Evolutionary conservation across 139 green algal genomes (phyloP), one percentile per base, ranked within the genome.

Genomic region (Ostreobium quekettii): DNA sequence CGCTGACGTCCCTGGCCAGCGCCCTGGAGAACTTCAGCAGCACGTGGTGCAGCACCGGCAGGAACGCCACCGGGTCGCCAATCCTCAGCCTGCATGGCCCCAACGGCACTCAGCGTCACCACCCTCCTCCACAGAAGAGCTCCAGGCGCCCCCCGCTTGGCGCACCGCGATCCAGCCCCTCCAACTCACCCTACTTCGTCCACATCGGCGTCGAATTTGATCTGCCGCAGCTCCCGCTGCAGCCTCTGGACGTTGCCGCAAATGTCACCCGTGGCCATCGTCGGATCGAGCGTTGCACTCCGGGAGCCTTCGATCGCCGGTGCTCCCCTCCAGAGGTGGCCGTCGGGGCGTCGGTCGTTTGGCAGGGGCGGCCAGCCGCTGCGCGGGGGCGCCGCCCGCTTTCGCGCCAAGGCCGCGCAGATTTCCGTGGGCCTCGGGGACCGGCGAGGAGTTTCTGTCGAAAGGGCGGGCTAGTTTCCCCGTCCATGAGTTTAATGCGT

Each of bases 1-100:
- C 66, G 42, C 68, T 60, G 7, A 89, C 70, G 32, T 60, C 73
- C 26, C 49, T 57, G 0, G 82, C 78, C 0, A 90, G 76, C 46
- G 87, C 80, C 2, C 71, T 61, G 3, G 67, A 83, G 67, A 87
- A 91, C 24, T 78, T 76, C 1, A 88, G 67, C 47, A 93, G 67
- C 0, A 68, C 49, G 38, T 79, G 85, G 65, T 83, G 73, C 5
- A 93, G 69, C 0, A 89, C 29, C 0, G 77, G 85, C 56, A 93
- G 71, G 4, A 81, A 42, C 1, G 78, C 76, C 1, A 78, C 73
- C 2, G 85, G 80, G 31, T 86, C 81, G 0, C 87, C 86, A 1
- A 80, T 33, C 0, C 74, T 57, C 15, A 83, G 24, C 56, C 77
- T 83, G 77, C 72, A 60, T 4, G 56, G 26, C 56, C 8, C 8